Base-by-base conservation (phyloP, 2,329 filamentous ascomycete species). In the Elsinoe batatas region DNA sequence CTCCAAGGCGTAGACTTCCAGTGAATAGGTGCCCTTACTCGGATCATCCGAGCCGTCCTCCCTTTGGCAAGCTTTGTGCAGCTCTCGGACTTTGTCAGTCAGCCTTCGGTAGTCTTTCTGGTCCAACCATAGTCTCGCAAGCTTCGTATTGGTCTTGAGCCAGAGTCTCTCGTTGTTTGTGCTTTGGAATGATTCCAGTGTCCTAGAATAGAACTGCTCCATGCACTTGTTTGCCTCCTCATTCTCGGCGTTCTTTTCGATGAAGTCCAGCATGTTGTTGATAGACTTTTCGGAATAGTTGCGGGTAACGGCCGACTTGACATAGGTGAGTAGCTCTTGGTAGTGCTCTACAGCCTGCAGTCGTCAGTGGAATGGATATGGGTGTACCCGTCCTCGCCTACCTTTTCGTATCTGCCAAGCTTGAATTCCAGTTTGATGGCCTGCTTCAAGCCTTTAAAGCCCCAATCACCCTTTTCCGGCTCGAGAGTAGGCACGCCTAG, bases 261-360 rank as follows among this genome's bases (percentile, higher is more conserved):
- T 93, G 69, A 87, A 95, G 73, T 97, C 93, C 46, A 98, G 83
- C 85, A 98, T 95, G 70, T 96, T 97, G 74, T 97, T 97, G 75
- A 98, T 95, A 11, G 91, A 97, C 71, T 97, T 97, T 72, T 98
- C 93, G 1, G 93, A 96, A 72, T 97, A 97, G 72, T 97, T 98
- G 60, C 93, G 84, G 38, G 93, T 97, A 46, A 98, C 91, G 6
- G 91, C 91, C 2, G 88, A 94, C 71, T 93, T 95, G 74, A 97
- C 91, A 66, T 97, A 98, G 46, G 91, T 97, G 61, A 98, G 82
- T 30, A 98, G 88, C 73, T 97, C 90, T 61, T 82, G 84, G 72
- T 95, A 98, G 71, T 98, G 91, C 67, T 91, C 83, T 47, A 91
- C 83, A 6, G 91, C 91, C 88, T 95, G 61, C 53, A 26, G 5